Evolutionary conservation across 345 rosid species (phyloP).

Genomic region (Kandelia obovata): DNA sequence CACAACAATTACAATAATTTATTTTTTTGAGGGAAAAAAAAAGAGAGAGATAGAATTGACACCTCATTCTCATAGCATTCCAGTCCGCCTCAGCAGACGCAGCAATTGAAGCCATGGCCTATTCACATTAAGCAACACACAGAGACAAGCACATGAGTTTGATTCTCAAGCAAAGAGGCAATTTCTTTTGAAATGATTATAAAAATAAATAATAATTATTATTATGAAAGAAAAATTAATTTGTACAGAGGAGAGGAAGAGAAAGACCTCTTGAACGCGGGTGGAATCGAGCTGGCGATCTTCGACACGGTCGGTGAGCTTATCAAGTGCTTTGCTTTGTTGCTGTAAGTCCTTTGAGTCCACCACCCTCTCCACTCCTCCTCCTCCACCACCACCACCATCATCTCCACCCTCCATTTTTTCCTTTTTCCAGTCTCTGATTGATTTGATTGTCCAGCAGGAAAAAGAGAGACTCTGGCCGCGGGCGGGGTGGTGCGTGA

Average conservation of each 20-base stretch:
- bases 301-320: slow-evolving; percentile 96
- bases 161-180: not conserved
- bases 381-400: no score
- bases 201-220: not conserved
- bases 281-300: slow-evolving; percentile 97
- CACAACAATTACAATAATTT: not conserved
- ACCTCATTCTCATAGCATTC: slow-evolving; percentile 89
- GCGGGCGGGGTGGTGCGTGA: no score
- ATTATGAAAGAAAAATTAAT: not conserved
- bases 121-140: slow-evolving; percentile 2
- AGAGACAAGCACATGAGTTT: no score
- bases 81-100: slow-evolving; percentile 79
- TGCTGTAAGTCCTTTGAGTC: slow-evolving; percentile 96
- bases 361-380: slow-evolving; percentile 46
- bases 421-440: not conserved
- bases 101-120: slow-evolving; percentile 99
- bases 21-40: not conserved
- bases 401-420: slow-evolving; percentile 63
- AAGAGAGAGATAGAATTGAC: not conserved
- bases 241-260: no score
- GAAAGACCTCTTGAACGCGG: slow-evolving; percentile 76
- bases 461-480: no score
- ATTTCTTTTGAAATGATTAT: not conserved
- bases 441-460: not conserved
- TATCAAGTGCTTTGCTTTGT: slow-evolving; percentile 95